These are phyloP conservation scores for Plasmodium inui DNA, from an alignment of 169 alveolate genomes.

Conservation along the genomic window DNA sequence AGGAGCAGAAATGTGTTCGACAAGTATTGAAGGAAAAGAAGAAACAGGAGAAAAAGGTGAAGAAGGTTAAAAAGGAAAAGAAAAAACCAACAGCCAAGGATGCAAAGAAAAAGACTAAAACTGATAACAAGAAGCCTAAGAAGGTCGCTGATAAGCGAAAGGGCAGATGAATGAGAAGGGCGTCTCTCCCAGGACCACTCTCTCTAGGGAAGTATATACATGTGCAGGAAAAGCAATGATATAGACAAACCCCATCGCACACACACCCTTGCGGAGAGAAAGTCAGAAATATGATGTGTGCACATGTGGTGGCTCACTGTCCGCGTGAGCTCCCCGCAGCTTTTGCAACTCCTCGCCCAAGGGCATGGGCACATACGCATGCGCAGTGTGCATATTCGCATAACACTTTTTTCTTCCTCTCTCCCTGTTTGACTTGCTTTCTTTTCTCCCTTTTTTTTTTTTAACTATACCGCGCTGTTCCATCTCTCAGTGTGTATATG, in stretches of 20 bases:
- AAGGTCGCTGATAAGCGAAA: slow-evolving; percentile 60
- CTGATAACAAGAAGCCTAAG: slow-evolving; percentile 22
- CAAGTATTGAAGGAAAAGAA: slow-evolving; percentile 85
- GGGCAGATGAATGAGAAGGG: slow-evolving; percentile 20
- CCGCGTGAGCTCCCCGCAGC: not conserved
- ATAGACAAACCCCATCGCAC: not conserved
- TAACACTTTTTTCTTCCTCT: not conserved
- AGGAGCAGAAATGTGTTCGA: slow-evolving; percentile 91
- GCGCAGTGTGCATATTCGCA: not conserved
- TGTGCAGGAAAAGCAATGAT: slow-evolving; percentile 21
- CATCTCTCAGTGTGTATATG: not conserved
- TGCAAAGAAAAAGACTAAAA: slow-evolving; percentile 21
- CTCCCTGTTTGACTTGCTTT: not conserved
- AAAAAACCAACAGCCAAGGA: slow-evolving; percentile 49
- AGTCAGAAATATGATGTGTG: not conserved
- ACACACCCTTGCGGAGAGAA: not conserved
- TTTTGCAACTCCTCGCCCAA: not conserved
- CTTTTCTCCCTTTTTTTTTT: not conserved
- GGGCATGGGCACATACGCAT: slow-evolving; percentile 1
- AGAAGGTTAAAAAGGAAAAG: slow-evolving; percentile 66
- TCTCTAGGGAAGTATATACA: not conserved
- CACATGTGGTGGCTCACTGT: not conserved
- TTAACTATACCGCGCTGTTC: not conserved
- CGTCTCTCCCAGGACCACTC: not conserved
- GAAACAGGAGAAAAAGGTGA: slow-evolving; percentile 76